Evolutionary conservation across 2,329 filamentous ascomycete genomes (phyloP).

Genomic region (Nannizziopsis barbatae): DNA sequence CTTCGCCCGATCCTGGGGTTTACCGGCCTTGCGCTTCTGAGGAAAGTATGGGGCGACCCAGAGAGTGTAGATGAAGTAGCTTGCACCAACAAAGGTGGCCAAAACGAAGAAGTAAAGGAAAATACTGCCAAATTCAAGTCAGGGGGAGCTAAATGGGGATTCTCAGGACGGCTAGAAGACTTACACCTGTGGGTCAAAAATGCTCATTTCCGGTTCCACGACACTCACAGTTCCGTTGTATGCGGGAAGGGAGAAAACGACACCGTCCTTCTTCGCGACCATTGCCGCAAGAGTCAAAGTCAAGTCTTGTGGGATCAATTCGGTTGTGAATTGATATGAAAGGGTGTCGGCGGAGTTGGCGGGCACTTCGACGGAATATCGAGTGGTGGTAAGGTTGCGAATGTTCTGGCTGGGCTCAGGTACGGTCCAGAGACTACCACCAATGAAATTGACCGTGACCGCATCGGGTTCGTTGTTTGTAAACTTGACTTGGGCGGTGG

Average conservation of each 20-base stretch:
- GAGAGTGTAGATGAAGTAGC: slow-evolving; percentile 96
- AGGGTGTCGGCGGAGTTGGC: slow-evolving; percentile 65
- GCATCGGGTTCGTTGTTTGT: slow-evolving; percentile 70
- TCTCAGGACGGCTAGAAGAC: slow-evolving; percentile 24
- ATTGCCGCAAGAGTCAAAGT: slow-evolving; percentile 66
- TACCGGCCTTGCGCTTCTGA: slow-evolving; percentile 54
- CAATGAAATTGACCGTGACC: slow-evolving; percentile 64
- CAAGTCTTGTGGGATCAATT: slow-evolving; percentile 88
- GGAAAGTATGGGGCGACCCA: slow-evolving; percentile 96
- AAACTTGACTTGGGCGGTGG: slow-evolving; percentile 69
- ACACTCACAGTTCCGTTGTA: slow-evolving; percentile 76
- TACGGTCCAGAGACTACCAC: slow-evolving; percentile 59
- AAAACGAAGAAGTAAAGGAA: slow-evolving; percentile 93
- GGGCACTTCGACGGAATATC: slow-evolving; percentile 62
- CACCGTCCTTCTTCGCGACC: slow-evolving; percentile 54
- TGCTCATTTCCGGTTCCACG: slow-evolving; percentile 80
- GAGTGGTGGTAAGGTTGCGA: slow-evolving; percentile 71
- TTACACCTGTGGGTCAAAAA: slow-evolving; percentile 94
- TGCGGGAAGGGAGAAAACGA: slow-evolving; percentile 63
- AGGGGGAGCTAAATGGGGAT: background rate
- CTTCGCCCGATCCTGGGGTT: slow-evolving; percentile 55
- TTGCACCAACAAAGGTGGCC: slow-evolving; percentile 62
- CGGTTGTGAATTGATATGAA: slow-evolving; percentile 74
- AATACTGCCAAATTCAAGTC: slow-evolving; percentile 49
- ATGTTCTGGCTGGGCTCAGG: slow-evolving; percentile 51